Evolutionary conservation across 208 protist genomes (phyloP).

Genomic region (Kentomonas sorsogonicus): DNA sequence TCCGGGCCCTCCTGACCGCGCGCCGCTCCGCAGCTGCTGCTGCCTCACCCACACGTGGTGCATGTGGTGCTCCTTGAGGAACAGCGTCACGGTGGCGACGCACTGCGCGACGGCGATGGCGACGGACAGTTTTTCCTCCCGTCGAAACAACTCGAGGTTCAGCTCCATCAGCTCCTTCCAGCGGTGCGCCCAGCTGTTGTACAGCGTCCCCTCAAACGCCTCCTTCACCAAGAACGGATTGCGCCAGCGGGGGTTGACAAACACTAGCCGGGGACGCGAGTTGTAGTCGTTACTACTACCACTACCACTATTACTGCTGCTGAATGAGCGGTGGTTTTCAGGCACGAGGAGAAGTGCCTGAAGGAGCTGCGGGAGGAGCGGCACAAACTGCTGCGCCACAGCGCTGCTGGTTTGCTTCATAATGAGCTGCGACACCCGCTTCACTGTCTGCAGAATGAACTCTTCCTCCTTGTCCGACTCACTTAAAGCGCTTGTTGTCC

Average conservation of each 20-base stretch:
- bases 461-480: conserved; percentile 12
- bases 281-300: conserved; percentile 1
- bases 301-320: not conserved
- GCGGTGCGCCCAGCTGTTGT: conserved; percentile 37
- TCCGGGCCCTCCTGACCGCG: not conserved
- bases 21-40: not conserved
- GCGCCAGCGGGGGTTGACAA: conserved; percentile 14
- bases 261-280: not conserved
- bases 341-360: too few relatives aligned
- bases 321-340: not conserved
- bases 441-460: conserved; percentile 26
- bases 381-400: conserved; percentile 32
- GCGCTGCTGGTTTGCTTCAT: conserved; percentile 5
- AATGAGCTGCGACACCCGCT: conserved; percentile 30
- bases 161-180: conserved; percentile 82
- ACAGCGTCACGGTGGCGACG: conserved; percentile 37
- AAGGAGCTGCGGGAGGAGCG: not conserved
- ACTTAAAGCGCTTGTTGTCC: not conserved
- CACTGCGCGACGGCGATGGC: conserved; percentile 42
- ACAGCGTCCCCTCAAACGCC: conserved; percentile 35
- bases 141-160: conserved; percentile 39
- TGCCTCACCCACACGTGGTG: not conserved
- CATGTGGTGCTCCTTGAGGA: conserved; percentile 38
- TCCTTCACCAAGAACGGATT: conserved; percentile 29
- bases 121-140: conserved; percentile 33